phyloP scores from a whole-genome alignment of 169 alveolate genomes.

The Babesia sp. region DNA sequence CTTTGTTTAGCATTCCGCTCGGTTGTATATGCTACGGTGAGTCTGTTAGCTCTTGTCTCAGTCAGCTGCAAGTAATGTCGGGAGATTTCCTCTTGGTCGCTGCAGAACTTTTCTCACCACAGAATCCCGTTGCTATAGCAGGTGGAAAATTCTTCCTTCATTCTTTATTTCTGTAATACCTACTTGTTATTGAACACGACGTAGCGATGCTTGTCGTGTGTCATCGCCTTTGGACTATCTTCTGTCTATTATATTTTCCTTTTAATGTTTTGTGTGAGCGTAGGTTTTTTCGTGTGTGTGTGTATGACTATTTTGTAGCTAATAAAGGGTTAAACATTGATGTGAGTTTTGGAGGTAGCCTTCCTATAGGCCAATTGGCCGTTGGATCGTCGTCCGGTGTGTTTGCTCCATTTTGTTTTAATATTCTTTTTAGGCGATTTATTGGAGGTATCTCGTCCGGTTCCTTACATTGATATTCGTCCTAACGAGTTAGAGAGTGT shows the following conservation, averaged over 20 bases:
- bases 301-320: not conserved
- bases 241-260: not conserved
- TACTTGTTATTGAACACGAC: not conserved
- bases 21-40: not conserved
- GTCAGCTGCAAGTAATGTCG: constrained; percentile 6
- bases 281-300: not conserved
- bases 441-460: constrained; percentile 46
- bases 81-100: not conserved
- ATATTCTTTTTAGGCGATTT: constrained; percentile 12
- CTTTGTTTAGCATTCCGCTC: too few relatives aligned
- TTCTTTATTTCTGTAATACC: constrained; percentile 27
- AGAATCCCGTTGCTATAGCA: not conserved
- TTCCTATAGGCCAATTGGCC: constrained; percentile 6
- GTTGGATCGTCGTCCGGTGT: constrained; percentile 34
- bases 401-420: not conserved
- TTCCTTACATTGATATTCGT: constrained; percentile 46
- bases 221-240: not conserved
- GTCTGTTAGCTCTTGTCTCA: not conserved
- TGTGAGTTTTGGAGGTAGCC: constrained; percentile 23
- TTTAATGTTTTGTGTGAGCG: not conserved
- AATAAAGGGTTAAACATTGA: constrained; percentile 58
- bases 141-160: constrained; percentile 12
- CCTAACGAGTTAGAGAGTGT: constrained; percentile 62
- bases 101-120: not conserved
- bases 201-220: not conserved